Percentiles rank a stretch among this genome's conserved stretches.
Conservation (phyloP, 805 yeast genomes). For the Metschnikowia santaceciliae region DNA sequence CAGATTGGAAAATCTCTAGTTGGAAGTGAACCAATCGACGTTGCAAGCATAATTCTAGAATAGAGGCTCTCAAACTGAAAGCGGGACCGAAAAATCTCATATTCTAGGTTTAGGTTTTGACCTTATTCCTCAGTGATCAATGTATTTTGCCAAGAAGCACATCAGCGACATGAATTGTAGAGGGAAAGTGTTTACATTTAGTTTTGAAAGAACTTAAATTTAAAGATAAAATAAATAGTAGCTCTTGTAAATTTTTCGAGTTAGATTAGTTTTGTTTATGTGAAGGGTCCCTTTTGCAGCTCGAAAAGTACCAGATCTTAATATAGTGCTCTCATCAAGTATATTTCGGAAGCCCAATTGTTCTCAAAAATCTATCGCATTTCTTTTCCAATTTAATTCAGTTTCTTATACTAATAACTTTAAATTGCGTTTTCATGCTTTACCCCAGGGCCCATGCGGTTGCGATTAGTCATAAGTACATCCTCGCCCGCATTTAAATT, state of each 20-base stretch:
- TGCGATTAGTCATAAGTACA: not conserved
- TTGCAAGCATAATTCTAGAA: constrained; percentile 24
- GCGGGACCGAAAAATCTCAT: not conserved
- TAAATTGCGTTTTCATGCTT: no score
- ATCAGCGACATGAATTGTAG: not conserved
- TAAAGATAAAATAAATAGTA: not conserved
- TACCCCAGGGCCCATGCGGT: not conserved
- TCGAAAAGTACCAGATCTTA: not conserved
- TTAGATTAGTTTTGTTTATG: not conserved
- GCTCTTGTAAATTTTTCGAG: not conserved
- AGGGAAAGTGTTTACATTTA: not conserved
- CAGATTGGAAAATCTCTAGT: constrained; percentile 37
- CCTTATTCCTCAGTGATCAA: not conserved
- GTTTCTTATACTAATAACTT: no score
- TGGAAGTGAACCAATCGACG: constrained; percentile 14
- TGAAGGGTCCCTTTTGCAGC: not conserved
- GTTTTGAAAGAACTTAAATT: not conserved
- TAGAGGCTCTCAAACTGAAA: constrained; percentile 6
- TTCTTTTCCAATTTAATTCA: no score
- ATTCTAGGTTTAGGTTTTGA: not conserved
- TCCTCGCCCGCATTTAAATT: not conserved
- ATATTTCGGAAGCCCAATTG: no score
- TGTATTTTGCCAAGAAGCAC: not conserved
- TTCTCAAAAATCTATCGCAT: no score
- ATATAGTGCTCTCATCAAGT: no score